These are phyloP conservation scores for Phlegmacium glaucopus DNA, from an alignment of 768 basidiomycete species.

Conservation along the genomic window DNA sequence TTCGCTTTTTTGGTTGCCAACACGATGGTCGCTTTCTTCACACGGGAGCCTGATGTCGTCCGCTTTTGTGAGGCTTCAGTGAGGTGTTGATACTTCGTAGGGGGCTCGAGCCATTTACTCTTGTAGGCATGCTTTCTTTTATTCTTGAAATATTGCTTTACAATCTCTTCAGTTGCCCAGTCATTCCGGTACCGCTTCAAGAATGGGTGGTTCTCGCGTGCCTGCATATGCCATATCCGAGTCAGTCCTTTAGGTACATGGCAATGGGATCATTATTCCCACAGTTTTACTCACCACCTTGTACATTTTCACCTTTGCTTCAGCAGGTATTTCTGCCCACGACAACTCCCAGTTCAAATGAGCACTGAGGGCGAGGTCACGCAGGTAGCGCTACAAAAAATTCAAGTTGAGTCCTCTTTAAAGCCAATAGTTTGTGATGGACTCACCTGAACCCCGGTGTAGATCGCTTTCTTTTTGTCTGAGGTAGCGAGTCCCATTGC, in stretches of 20 bases:
- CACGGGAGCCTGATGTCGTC: too few relatives aligned
- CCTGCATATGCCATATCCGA: constrained; percentile 1
- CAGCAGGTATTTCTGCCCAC: constrained; percentile 11
- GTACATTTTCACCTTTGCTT: constrained; percentile 12
- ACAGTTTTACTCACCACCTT: constrained; percentile 12
- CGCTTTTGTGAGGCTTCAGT: too few relatives aligned
- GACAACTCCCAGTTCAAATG: constrained; percentile 1
- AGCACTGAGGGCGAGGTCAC: not conserved
- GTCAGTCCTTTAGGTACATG: not conserved
- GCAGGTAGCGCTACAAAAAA: constrained; percentile 1
- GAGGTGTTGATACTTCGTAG: constrained; percentile 15
- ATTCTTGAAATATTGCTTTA: constrained; percentile 18
- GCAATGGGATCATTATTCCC: too few relatives aligned
- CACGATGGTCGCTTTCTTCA: too few relatives aligned
- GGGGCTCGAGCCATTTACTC: constrained; percentile 8
- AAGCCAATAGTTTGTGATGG: too few relatives aligned
- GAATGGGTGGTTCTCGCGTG: constrained; percentile 6
- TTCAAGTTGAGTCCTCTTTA: too few relatives aligned
- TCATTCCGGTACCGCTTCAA: constrained; percentile 14
- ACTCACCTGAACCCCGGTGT: not conserved
- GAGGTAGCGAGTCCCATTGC: too few relatives aligned
- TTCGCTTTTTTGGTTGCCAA: too few relatives aligned
- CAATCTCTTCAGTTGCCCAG: constrained; percentile 22
- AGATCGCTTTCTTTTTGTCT: not conserved
- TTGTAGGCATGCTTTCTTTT: constrained; percentile 8